phyloP scores from a whole-genome alignment of 331 rosid genomes.

The Acacia concinna region DNA sequence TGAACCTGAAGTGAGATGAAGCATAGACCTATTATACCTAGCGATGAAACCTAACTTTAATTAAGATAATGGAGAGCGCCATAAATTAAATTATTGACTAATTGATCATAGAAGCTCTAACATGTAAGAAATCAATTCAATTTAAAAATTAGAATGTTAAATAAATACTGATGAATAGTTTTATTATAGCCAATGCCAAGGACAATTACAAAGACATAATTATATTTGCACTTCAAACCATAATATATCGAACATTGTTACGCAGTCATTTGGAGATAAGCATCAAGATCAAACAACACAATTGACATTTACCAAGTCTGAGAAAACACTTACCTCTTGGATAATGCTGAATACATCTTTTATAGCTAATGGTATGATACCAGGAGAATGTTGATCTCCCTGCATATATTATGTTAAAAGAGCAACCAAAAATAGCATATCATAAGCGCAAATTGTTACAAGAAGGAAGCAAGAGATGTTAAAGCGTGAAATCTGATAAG shows the following conservation, averaged over 20 bases:
- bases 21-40: neutral
- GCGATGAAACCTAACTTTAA: neutral
- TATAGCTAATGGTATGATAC: conserved; percentile 93
- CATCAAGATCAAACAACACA: neutral
- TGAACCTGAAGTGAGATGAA: neutral
- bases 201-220: neutral
- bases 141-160: neutral
- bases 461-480: conserved; percentile 1
- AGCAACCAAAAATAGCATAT: conserved; percentile 4
- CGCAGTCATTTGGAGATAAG: neutral
- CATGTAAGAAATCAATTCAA: neutral
- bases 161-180: neutral
- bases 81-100: neutral
- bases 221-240: neutral
- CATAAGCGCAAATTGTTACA: conserved; percentile 1
- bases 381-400: conserved; percentile 97
- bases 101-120: neutral
- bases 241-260: conserved; percentile 3
- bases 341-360: conserved; percentile 97
- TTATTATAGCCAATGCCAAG: neutral
- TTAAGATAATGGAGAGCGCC: neutral
- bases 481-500: neutral
- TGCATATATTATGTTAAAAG: conserved; percentile 38
- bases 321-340: conserved; percentile 81
- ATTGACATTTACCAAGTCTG: conserved; percentile 10